Evolutionary conservation across 139 green algal genomes (phyloP).

Genomic region (Choricystis sp.): DNA sequence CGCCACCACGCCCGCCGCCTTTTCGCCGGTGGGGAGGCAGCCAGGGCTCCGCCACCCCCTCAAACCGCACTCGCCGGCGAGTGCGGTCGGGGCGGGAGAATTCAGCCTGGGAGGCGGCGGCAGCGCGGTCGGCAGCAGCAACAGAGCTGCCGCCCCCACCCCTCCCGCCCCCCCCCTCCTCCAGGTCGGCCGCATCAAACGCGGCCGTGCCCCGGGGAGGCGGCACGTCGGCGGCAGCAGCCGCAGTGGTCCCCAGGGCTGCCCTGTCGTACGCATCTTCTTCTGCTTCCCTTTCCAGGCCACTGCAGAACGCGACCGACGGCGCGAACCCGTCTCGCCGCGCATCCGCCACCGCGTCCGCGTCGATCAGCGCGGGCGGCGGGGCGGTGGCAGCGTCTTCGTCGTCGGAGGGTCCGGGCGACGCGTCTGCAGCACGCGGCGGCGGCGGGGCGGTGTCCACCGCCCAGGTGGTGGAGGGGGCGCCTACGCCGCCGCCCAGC

Average conservation of each 20-base stretch:
- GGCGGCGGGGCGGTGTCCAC: not conserved
- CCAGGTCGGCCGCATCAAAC: not conserved
- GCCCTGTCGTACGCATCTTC: slow-evolving; percentile 3
- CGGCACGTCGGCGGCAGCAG: not conserved
- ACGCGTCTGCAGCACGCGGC: not conserved
- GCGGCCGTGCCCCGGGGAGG: not conserved
- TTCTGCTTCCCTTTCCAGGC: slow-evolving; percentile 9
- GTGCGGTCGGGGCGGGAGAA: not conserved
- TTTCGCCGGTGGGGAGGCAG: slow-evolving; percentile 2
- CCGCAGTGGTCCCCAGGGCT: not conserved
- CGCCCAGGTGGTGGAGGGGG: not conserved
- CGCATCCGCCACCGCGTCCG: not conserved
- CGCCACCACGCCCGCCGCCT: not conserved
- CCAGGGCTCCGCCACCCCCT: not conserved
- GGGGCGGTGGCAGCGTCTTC: slow-evolving; percentile 1
- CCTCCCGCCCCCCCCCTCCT: not conserved
- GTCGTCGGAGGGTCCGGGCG: slow-evolving; percentile 4
- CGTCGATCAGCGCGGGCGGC: not conserved
- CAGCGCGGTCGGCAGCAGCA: no score
- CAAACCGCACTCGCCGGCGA: slow-evolving; percentile 4
- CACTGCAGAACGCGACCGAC: slow-evolving; percentile 5
- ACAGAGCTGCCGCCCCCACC: no score
- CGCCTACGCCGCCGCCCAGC: slow-evolving; percentile 1
- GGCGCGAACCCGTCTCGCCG: not conserved
- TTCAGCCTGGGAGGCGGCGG: no score